Evolutionary conservation across 495 filamentous ascomycete genomes (phyloP).

Genomic region (Zalerion maritima): DNA sequence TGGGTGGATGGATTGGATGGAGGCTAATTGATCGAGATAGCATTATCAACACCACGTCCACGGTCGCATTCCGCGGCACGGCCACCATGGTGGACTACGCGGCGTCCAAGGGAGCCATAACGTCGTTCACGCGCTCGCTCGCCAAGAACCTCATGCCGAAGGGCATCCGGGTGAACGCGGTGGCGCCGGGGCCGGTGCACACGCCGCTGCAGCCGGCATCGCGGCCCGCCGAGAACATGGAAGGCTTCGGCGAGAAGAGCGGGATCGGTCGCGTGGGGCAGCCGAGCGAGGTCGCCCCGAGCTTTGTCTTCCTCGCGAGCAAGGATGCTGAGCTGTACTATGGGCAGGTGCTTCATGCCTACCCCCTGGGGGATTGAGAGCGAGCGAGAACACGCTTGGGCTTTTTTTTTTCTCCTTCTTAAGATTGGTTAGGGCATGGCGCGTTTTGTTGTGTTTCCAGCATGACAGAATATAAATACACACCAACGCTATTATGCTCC

Average conservation of each 20-base stretch:
- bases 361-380: slow-evolving; percentile 30
- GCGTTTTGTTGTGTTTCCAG: too few species aligned
- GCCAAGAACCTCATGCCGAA: slow-evolving; percentile 39
- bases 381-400: too few species aligned
- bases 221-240: slow-evolving; percentile 35
- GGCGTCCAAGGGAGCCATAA: slow-evolving; percentile 47
- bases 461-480: too few species aligned
- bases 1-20: neutral
- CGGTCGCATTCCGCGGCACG: slow-evolving; percentile 40
- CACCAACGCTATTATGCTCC: too few species aligned
- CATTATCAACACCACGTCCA: slow-evolving; percentile 47
- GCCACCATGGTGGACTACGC: slow-evolving; percentile 42
- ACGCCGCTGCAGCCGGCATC: slow-evolving; percentile 44
- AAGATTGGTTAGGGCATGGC: too few species aligned
- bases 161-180: slow-evolving; percentile 49
- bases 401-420: too few species aligned
- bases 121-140: slow-evolving; percentile 42
- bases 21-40: slow-evolving; percentile 10
- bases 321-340: slow-evolving; percentile 39
- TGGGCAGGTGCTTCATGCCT: slow-evolving; percentile 39
- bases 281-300: slow-evolving; percentile 48
- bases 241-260: slow-evolving; percentile 31
- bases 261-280: slow-evolving; percentile 39
- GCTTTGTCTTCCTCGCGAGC: slow-evolving; percentile 46
- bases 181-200: slow-evolving; percentile 45